Conservation (phyloP, 345 rosid species). For the Camelina laxa region DNA sequence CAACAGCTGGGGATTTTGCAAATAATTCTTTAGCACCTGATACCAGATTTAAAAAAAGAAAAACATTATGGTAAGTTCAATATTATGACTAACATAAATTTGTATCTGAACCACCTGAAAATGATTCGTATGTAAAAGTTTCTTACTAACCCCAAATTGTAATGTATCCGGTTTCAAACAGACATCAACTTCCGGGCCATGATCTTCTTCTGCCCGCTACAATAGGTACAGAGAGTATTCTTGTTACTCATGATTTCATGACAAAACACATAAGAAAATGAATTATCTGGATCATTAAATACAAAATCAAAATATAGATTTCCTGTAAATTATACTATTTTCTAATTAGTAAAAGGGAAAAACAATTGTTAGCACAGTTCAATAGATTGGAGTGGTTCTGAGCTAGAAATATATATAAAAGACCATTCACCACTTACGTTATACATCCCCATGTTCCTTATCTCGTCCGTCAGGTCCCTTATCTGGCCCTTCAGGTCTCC, state of each 20-base stretch:
- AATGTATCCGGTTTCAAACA: slow-evolving; percentile 62
- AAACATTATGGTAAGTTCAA: slow-evolving; percentile 17
- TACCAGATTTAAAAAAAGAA: slow-evolving; percentile 15
- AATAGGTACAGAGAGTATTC: background rate
- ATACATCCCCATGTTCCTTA: no score
- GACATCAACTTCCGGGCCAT: slow-evolving; percentile 67
- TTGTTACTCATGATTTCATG: slow-evolving; percentile 39
- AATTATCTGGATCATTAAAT: no score
- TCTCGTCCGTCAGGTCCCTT: no score
- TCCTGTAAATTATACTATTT: no score
- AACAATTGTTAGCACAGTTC: no score
- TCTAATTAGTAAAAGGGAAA: no score
- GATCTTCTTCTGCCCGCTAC: slow-evolving; percentile 59
- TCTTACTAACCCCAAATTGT: slow-evolving; percentile 64
- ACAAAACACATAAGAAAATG: slow-evolving; percentile 1
- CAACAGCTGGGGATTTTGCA: slow-evolving; percentile 45
- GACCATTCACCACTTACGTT: no score
- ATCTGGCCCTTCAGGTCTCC: no score
- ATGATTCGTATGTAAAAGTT: slow-evolving; percentile 19
- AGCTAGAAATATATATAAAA: no score
- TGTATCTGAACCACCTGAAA: background rate
- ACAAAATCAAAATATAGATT: no score
- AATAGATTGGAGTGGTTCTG: no score
- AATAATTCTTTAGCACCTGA: slow-evolving; percentile 60
- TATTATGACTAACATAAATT: background rate